phyloP scores from a whole-genome alignment of 1,139 yeast species.

The Debaryomyces psychrophilus region DNA sequence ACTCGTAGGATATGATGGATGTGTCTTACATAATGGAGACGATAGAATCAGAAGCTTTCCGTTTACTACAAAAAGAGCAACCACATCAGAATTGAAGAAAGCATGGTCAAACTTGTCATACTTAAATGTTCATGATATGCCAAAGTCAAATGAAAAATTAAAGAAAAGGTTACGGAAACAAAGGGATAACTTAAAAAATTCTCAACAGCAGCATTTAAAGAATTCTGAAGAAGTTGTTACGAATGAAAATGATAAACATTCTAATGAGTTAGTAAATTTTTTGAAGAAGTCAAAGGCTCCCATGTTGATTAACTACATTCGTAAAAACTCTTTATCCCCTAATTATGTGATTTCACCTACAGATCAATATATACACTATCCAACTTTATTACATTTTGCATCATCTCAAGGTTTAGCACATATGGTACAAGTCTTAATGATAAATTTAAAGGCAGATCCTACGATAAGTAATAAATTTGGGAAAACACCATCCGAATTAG shows the following conservation, averaged over 20 bases:
- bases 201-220: constrained; percentile 26
- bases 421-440: constrained; percentile 66
- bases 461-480: constrained; percentile 54
- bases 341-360: constrained; percentile 58
- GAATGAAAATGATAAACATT: constrained; percentile 47
- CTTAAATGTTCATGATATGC: constrained; percentile 57
- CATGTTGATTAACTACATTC: constrained; percentile 61
- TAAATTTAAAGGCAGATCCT: constrained; percentile 74
- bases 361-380: constrained; percentile 54
- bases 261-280: constrained; percentile 59
- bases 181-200: constrained; percentile 23
- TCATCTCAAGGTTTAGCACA: constrained; percentile 67
- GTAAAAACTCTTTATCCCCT: constrained; percentile 57
- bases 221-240: constrained; percentile 24
- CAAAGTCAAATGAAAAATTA: constrained; percentile 44
- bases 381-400: constrained; percentile 82
- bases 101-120: constrained; percentile 84
- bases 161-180: constrained; percentile 27
- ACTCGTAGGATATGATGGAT: constrained; percentile 67
- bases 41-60: constrained; percentile 71
- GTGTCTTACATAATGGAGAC: constrained; percentile 53
- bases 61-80: constrained; percentile 88
- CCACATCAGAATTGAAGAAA: constrained; percentile 74
- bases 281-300: constrained; percentile 83
- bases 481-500: constrained; percentile 59